A percentile compares a stretch with the other conserved stretches of the same genome.
These are phyloP conservation scores for Maudiozyma bulderi DNA, from an alignment of 805 yeast species.

Conservation along the genomic window DNA sequence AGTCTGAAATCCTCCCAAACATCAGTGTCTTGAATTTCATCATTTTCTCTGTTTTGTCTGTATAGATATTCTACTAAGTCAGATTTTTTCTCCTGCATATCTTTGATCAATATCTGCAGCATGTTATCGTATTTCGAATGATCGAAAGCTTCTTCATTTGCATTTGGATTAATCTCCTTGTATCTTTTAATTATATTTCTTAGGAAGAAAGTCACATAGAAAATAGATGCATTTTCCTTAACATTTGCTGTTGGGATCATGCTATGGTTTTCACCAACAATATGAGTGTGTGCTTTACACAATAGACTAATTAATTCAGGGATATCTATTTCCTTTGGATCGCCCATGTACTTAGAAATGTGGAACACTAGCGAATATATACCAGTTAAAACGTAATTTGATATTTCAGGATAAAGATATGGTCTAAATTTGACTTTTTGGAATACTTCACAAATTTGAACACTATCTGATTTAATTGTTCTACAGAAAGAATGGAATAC, in stretches of 20 bases:
- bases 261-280: conserved; percentile 13
- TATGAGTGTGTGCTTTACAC: conserved; percentile 8
- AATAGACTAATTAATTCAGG: conserved; percentile 8
- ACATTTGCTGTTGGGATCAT: conserved; percentile 13
- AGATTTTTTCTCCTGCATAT: conserved; percentile 10
- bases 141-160: conserved; percentile 2
- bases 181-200: conserved; percentile 9
- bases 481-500: conserved; percentile 8
- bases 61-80: conserved; percentile 8
- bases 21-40: not conserved
- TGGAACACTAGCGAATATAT: conserved; percentile 15
- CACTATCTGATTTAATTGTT: conserved; percentile 8
- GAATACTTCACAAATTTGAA: conserved; percentile 15
- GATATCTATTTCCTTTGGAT: conserved; percentile 7
- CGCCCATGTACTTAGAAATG: conserved; percentile 13
- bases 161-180: conserved; percentile 3
- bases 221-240: conserved; percentile 20
- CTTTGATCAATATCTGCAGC: conserved; percentile 6
- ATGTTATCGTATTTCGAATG: conserved; percentile 5
- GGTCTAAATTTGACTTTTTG: conserved; percentile 14
- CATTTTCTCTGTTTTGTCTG: not conserved
- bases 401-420: conserved; percentile 16
- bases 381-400: conserved; percentile 18
- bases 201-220: conserved; percentile 18
- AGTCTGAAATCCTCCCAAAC: not conserved